Evolutionary conservation across 1,284 basidiomycete genomes (phyloP).

Genomic region (Melampsora larici-populina): DNA sequence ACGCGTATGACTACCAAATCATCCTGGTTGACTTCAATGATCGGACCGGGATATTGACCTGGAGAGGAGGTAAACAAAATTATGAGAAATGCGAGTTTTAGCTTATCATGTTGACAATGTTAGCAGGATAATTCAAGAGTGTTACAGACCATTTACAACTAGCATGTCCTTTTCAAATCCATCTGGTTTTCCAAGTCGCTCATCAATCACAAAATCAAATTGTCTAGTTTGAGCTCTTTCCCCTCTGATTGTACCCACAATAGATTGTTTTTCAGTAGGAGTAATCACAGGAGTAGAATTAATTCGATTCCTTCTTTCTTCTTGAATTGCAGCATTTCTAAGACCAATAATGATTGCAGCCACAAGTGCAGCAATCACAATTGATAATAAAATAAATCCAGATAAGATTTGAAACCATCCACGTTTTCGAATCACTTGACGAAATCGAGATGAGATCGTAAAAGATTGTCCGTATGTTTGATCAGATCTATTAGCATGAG

Average conservation of each 20-base stretch:
- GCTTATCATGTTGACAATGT: not conserved
- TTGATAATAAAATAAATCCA: conserved; percentile 23
- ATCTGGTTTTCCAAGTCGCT: conserved; percentile 45
- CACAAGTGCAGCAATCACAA: conserved; percentile 25
- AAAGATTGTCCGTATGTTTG: conserved; percentile 42
- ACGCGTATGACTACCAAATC: conserved; percentile 46
- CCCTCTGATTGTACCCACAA: conserved; percentile 22
- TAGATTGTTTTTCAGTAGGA: conserved; percentile 16
- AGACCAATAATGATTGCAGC: conserved; percentile 26
- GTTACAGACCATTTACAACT: conserved; percentile 45
- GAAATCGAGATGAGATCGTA: conserved; percentile 40
- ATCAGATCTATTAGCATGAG: conserved; percentile 16
- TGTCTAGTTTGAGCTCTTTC: conserved; percentile 41
- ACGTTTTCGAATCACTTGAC: conserved; percentile 17
- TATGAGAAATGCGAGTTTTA: not conserved
- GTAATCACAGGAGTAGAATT: conserved; percentile 34
- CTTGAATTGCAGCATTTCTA: conserved; percentile 31
- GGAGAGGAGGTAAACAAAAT: not conserved
- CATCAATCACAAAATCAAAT: conserved; percentile 45
- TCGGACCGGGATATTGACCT: conserved; percentile 47
- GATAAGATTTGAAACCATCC: conserved; percentile 19
- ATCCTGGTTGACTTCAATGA: conserved; percentile 45
- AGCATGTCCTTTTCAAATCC: conserved; percentile 45
- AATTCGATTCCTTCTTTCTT: conserved; percentile 23
- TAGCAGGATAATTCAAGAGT: not conserved